Base-by-base conservation (phyloP, 768 basidiomycete species). In the Agrocybe pediades region DNA sequence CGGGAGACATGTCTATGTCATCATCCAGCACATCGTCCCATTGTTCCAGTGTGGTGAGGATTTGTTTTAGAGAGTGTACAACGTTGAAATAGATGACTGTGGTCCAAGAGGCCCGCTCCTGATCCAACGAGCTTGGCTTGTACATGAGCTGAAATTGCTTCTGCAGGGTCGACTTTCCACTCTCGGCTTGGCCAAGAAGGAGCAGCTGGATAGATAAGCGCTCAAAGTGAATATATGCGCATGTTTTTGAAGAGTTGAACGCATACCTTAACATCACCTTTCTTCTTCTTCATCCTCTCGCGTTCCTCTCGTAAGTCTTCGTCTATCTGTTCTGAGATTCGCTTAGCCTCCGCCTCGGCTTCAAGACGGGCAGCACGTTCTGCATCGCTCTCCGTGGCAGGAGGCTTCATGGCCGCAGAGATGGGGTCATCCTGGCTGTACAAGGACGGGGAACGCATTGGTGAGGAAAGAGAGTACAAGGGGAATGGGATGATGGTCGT, bases 131-230 rank as follows among this genome's bases (percentile, higher is more conserved):
- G 55, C 77, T 80, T 8, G 87, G 90, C 54, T 80, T 84, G 69
- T 90, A 90, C 83, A 90, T 88, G 60, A 91, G 81, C 67, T 90
- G 88, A 60, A 87, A 89, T 63, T 88, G 88, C 65, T 88, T 88
- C 69, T 87, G 86, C 43, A 90, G 77, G 3, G 87, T 88, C 26
- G 85, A 85, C 65, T 90, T 89, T 60, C 87, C 87, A 43, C 85
- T 88, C 73, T 90, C 88, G 33, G 88, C 87, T 62, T 90, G 88
- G 33, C 88, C 88, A 36, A 90, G 78, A 51, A 91, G 77, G n/a
- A 90, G 71, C 40, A 90, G 70, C 86, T 90, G 55, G 25, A 53
- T 33, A 21, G 33, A 49, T 13, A 46, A 52, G 46, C 39, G 43
- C 46, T 57, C 17, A 36, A 41, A 25, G 59, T 74, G 52, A 73